phyloP scores from a whole-genome alignment of 768 basidiomycete genomes.

The Russula ochroleuca region DNA sequence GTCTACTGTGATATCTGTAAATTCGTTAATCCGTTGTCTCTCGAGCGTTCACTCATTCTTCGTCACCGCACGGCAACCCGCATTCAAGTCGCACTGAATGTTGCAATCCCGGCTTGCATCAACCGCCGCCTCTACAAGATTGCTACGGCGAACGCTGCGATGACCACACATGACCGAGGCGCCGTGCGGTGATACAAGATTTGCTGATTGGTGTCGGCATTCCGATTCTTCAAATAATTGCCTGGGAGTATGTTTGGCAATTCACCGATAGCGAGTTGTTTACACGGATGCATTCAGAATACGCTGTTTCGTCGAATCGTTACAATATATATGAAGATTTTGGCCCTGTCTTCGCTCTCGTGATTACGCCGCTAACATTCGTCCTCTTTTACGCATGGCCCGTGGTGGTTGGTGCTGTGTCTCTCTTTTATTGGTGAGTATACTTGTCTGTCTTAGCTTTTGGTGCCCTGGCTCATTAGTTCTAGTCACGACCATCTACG shows the following conservation, averaged over 20 bases:
- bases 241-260: not conserved
- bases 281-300: not conserved
- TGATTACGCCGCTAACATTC: constrained; percentile 31
- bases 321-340: constrained; percentile 34
- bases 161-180: constrained; percentile 27
- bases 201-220: constrained; percentile 33
- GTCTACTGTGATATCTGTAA: too few relatives aligned
- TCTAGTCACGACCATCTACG: constrained; percentile 30
- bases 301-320: too few relatives aligned
- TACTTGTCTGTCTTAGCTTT: not conserved
- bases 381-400: constrained; percentile 35
- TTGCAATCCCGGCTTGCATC: constrained; percentile 45
- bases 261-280: not conserved
- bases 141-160: constrained; percentile 35
- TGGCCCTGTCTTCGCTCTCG: constrained; percentile 42
- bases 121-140: constrained; percentile 49
- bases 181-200: not conserved
- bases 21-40: too few relatives aligned
- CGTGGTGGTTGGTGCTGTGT: constrained; percentile 24
- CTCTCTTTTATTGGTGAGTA: constrained; percentile 41
- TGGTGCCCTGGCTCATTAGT: not conserved
- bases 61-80: too few relatives aligned
- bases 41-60: too few relatives aligned
- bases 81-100: too few relatives aligned
- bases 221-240: constrained; percentile 9